Conservation (phyloP, 495 filamentous ascomycete genomes). For the Thozetella sp. region DNA sequence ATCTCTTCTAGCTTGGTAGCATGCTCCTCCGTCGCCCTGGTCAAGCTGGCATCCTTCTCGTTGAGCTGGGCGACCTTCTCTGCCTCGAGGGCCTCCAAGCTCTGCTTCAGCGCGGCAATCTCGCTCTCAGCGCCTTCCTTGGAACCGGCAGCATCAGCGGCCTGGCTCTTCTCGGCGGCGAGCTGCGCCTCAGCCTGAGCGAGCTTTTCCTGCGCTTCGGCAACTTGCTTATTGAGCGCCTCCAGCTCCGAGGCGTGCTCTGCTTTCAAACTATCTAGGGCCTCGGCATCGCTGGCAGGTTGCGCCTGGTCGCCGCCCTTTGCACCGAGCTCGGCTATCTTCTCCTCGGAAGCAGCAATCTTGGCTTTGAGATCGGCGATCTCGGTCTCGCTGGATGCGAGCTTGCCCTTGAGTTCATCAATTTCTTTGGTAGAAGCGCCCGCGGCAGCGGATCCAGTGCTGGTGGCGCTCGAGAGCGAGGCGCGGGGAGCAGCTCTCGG, state of each 20-base stretch:
- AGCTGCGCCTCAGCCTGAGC: slow-evolving; percentile 37
- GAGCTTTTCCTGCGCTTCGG: slow-evolving; percentile 43
- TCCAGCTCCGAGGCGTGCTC: slow-evolving; percentile 50
- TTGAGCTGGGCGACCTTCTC: slow-evolving; percentile 35
- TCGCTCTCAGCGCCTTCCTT: slow-evolving; percentile 39
- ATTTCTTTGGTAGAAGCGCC: slow-evolving; percentile 46
- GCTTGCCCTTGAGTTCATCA: slow-evolving; percentile 53
- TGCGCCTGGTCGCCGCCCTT: slow-evolving; percentile 30
- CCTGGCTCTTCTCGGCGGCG: slow-evolving; percentile 31
- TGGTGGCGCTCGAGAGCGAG: slow-evolving; percentile 29
- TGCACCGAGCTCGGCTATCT: slow-evolving; percentile 39
- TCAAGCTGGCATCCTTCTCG: slow-evolving; percentile 28
- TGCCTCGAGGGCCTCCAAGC: slow-evolving; percentile 39
- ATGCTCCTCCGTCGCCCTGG: slow-evolving; percentile 37
- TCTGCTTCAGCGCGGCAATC: slow-evolving; percentile 39
- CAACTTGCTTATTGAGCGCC: slow-evolving; percentile 34
- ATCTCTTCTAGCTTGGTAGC: slow-evolving; percentile 38
- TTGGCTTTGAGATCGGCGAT: slow-evolving; percentile 50
- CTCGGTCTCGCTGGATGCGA: slow-evolving; percentile 44
- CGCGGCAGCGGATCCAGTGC: slow-evolving; percentile 28
- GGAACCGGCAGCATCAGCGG: slow-evolving; percentile 29
- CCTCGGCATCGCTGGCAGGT: slow-evolving; percentile 24
- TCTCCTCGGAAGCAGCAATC: slow-evolving; percentile 43
- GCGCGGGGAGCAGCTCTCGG: slow-evolving; percentile 35
- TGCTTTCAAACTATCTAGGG: slow-evolving; percentile 42